Evolutionary conservation across 441 rosid genomes (phyloP).

Genomic region (Bruguiera hainesii): DNA sequence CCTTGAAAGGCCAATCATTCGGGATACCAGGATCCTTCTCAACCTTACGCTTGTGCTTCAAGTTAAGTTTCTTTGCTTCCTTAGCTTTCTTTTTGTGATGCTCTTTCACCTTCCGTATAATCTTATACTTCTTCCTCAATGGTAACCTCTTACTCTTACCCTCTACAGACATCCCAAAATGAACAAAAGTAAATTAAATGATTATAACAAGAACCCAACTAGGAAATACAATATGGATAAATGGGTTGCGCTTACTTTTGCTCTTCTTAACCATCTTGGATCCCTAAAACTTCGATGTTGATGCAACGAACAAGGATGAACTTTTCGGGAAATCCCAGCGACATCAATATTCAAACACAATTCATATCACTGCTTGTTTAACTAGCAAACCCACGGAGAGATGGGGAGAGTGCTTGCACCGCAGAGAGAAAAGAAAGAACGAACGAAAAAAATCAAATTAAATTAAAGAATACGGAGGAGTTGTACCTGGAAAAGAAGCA

Average conservation of each 20-base stretch:
- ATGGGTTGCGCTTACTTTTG: constrained; percentile 57
- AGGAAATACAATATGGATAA: neutral
- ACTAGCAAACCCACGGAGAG: too few species aligned
- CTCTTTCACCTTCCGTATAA: constrained; percentile 83
- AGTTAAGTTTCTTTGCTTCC: constrained; percentile 79
- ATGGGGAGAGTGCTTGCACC: too few species aligned
- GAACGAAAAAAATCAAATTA: too few species aligned
- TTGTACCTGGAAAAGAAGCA: too few species aligned
- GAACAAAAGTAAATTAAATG: neutral
- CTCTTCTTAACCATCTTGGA: constrained; percentile 78
- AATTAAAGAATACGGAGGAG: too few species aligned
- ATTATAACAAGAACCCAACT: neutral
- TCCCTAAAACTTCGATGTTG: neutral
- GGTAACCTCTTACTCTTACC: constrained; percentile 93
- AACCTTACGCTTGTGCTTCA: constrained; percentile 47
- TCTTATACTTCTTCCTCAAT: constrained; percentile 79
- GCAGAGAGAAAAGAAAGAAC: too few species aligned
- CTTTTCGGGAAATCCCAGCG: too few species aligned
- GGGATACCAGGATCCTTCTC: constrained; percentile 99
- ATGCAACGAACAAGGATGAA: too few species aligned
- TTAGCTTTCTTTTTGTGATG: constrained; percentile 95
- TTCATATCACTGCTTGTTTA: too few species aligned
- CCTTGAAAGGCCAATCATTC: constrained; percentile 99
- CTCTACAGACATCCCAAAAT: constrained; percentile 44
- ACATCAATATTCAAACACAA: too few species aligned